Evolutionary conservation across 176 grass and related monocot genomes (phyloP).

Genomic region (Tillandsia leiboldiana): DNA sequence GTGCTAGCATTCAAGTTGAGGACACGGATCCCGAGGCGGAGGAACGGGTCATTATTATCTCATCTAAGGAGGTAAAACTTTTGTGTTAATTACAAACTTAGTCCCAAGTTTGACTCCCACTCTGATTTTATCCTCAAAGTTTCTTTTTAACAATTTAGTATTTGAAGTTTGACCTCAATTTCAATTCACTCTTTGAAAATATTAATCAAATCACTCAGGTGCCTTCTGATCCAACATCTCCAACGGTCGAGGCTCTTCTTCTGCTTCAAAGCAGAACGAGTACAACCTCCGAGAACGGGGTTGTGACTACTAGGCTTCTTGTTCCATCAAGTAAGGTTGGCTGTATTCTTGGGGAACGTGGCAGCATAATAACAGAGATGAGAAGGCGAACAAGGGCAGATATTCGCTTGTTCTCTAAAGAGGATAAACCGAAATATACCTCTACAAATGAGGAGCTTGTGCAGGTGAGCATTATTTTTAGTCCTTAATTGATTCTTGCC

Average conservation of each 20-base stretch:
- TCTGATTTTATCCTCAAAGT: background rate
- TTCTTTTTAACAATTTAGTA: background rate
- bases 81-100: background rate
- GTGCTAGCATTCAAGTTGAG: slow-evolving; percentile 70
- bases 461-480: slow-evolving; percentile 45
- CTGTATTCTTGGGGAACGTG: slow-evolving; percentile 89
- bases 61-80: slow-evolving; percentile 74
- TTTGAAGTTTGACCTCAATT: background rate
- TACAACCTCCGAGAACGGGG: slow-evolving; percentile 45
- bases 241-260: slow-evolving; percentile 83
- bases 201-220: slow-evolving; percentile 29
- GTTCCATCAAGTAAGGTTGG: slow-evolving; percentile 92
- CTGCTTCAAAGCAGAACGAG: slow-evolving; percentile 72
- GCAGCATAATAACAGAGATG: slow-evolving; percentile 94
- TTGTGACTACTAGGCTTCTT: slow-evolving; percentile 68
- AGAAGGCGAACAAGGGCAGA: slow-evolving; percentile 74
- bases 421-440: slow-evolving; percentile 79
- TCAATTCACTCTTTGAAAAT: background rate
- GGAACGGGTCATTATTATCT: slow-evolving; percentile 76
- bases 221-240: slow-evolving; percentile 59
- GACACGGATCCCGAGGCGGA: slow-evolving; percentile 54
- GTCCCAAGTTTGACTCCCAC: background rate
- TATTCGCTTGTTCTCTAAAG: slow-evolving; percentile 87
- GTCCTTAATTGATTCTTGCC: slow-evolving; percentile 1
- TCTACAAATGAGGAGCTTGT: slow-evolving; percentile 83